Percentiles rank a stretch among this genome's conserved stretches.
Evolutionary conservation across 352 stramenopile genomes (phyloP).

Genomic region (Phytopythium boreale): DNA sequence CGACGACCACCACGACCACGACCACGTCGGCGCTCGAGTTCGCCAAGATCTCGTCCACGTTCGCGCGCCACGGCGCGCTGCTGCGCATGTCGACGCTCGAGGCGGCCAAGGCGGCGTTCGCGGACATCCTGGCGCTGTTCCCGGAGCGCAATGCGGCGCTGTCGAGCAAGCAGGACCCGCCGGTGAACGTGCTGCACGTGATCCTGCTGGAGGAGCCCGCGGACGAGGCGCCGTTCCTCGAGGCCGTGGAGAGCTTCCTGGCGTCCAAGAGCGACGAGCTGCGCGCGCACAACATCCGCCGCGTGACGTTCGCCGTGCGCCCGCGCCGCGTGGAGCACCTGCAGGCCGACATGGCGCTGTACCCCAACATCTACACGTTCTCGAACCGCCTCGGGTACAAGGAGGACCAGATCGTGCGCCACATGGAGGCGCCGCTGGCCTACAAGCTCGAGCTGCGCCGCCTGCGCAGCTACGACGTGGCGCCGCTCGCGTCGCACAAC

Average conservation of each 20-base stretch:
- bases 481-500: conserved; percentile 89
- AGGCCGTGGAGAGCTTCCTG: conserved; percentile 59
- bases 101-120: conserved; percentile 67
- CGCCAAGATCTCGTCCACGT: conserved; percentile 68
- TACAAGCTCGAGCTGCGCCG: conserved; percentile 98
- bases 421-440: conserved; percentile 97
- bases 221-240: conserved; percentile 52
- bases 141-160: conserved; percentile 67
- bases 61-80: conserved; percentile 81
- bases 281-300: conserved; percentile 77
- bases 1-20: conserved; percentile 12
- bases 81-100: conserved; percentile 86
- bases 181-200: conserved; percentile 84
- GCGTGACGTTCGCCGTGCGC: conserved; percentile 86
- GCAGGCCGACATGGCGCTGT: conserved; percentile 65
- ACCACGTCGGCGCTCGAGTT: conserved; percentile 46
- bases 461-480: conserved; percentile 97
- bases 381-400: conserved; percentile 88
- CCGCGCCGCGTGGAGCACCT: conserved; percentile 40
- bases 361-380: conserved; percentile 90
- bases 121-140: conserved; percentile 67
- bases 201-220: conserved; percentile 70
- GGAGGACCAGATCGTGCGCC: conserved; percentile 97
- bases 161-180: conserved; percentile 56
- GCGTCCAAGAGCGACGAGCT: conserved; percentile 57